A percentile compares a stretch with the other conserved stretches of the same genome.
Conservation (phyloP, 805 yeast genomes). For the Wickerhamomyces subpelliculosus region DNA sequence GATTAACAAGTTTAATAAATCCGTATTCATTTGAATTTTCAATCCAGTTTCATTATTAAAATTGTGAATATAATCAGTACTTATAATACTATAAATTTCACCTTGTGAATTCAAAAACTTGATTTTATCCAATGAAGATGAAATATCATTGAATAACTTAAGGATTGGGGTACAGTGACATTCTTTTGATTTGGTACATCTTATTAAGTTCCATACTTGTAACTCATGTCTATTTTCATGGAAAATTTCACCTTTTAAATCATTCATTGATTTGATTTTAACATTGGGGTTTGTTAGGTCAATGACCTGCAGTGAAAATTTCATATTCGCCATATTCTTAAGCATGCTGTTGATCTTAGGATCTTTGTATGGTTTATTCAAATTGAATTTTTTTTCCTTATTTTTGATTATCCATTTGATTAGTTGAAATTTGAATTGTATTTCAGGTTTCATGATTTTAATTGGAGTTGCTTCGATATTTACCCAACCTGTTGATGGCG, state of each 20-base stretch:
- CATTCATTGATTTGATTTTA: conserved; percentile 7
- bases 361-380: conserved; percentile 11
- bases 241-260: conserved; percentile 17
- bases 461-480: neutral
- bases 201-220: conserved; percentile 13
- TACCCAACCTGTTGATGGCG: too few species aligned
- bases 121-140: neutral
- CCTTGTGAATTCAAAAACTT: neutral
- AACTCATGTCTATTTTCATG: conserved; percentile 21
- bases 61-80: neutral
- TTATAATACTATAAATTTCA: conserved; percentile 2
- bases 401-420: conserved; percentile 17
- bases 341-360: conserved; percentile 9
- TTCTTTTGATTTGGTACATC: conserved; percentile 16
- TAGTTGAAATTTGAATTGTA: conserved; percentile 10
- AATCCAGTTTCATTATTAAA: neutral
- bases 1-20: conserved; percentile 3
- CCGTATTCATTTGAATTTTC: neutral
- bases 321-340: conserved; percentile 7
- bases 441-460: neutral
- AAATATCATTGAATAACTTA: conserved; percentile 4
- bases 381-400: conserved; percentile 8
- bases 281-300: conserved; percentile 5
- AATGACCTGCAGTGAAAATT: conserved; percentile 10
- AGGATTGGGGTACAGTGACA: conserved; percentile 13